Conservation (phyloP, 495 filamentous ascomycete species). For the Hypoxylon lienhwacheense region DNA sequence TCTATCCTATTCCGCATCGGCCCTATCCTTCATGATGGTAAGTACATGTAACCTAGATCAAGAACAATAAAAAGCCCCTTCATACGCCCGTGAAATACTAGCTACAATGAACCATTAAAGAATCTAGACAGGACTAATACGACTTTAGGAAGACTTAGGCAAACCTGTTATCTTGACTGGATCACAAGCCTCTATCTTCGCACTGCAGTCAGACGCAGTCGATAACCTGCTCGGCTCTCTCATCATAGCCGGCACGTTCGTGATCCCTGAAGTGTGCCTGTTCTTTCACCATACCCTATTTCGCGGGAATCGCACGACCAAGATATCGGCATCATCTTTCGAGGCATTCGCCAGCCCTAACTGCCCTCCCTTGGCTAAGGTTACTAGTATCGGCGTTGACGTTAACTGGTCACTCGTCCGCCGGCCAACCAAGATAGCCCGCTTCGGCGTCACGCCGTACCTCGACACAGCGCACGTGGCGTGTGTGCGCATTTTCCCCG, state of each 20-base stretch:
- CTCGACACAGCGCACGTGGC: conserved; percentile 88
- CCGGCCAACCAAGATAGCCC: conserved; percentile 69
- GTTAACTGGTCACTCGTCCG: conserved; percentile 83
- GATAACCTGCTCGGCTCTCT: conserved; percentile 92
- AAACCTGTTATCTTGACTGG: conserved; percentile 92
- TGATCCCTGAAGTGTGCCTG: conserved; percentile 93
- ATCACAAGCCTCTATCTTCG: conserved; percentile 89
- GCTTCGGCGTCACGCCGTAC: conserved; percentile 75
- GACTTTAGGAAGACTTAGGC: conserved; percentile 66
- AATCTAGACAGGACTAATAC: conserved; percentile 1
- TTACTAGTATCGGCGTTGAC: conserved; percentile 77
- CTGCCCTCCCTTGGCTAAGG: conserved; percentile 73
- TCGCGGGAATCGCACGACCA: conserved; percentile 86
- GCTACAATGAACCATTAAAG: no score
- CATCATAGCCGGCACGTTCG: conserved; percentile 93
- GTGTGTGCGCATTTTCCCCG: conserved; percentile 91
- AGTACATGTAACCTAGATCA: not conserved
- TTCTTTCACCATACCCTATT: conserved; percentile 96
- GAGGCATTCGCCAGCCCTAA: conserved; percentile 88
- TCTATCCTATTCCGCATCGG: conserved; percentile 88
- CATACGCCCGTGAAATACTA: not conserved
- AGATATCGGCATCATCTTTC: conserved; percentile 84
- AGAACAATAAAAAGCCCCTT: not conserved
- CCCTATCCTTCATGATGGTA: conserved; percentile 87
- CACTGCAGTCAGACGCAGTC: conserved; percentile 92